Evolutionary conservation across 1,284 basidiomycete genomes (phyloP).

Genomic region (Ceratobasidium sp.): DNA sequence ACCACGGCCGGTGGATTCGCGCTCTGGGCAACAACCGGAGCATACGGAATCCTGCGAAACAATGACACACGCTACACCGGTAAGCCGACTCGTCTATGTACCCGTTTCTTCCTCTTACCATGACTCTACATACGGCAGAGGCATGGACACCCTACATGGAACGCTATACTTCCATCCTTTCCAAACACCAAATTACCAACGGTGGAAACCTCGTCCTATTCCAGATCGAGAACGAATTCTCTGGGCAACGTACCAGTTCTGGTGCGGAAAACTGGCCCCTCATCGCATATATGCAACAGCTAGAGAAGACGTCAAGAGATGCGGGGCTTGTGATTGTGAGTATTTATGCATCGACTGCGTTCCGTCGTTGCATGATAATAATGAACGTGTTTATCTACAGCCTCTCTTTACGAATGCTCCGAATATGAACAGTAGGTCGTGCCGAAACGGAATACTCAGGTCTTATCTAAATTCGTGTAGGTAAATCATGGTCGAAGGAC

Average conservation of each 20-base stretch:
- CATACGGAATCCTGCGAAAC: conserved; percentile 44
- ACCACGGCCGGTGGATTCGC: conserved; percentile 47
- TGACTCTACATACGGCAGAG: background rate
- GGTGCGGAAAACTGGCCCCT: conserved; percentile 45
- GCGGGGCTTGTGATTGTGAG: conserved; percentile 39
- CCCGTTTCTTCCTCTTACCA: background rate
- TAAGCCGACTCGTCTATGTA: background rate
- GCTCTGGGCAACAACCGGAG: conserved; percentile 44
- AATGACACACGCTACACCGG: conserved; percentile 46
- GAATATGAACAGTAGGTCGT: conserved; percentile 33
- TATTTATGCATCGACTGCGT: background rate
- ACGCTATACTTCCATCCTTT: conserved; percentile 36
- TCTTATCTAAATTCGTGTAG: background rate
- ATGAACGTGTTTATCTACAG: background rate
- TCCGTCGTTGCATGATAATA: no score
- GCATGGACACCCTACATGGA: conserved; percentile 48
- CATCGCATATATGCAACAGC: conserved; percentile 44
- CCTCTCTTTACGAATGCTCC: conserved; percentile 47
- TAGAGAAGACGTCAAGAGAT: conserved; percentile 39
- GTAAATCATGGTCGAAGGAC: conserved; percentile 46
- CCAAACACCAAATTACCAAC: conserved; percentile 45
- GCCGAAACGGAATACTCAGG: background rate
- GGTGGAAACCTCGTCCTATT: conserved; percentile 46
- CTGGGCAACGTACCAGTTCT: conserved; percentile 35
- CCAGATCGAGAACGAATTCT: conserved; percentile 45